Base-by-base conservation (phyloP, 169 alveolate species). In the Neospora caninum region DNA sequence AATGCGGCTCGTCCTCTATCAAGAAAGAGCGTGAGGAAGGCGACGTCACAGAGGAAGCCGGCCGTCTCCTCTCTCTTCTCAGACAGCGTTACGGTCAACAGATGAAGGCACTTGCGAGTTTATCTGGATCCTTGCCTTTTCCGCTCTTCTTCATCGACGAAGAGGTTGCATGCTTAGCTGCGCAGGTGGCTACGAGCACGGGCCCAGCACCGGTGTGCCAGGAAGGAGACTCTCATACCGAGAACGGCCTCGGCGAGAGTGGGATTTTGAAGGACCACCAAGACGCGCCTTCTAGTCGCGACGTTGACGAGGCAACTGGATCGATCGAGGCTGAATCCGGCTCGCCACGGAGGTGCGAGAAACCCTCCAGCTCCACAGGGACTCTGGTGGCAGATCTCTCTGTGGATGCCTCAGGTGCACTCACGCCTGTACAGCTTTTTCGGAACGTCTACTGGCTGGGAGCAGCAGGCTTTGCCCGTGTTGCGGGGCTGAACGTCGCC, bases 361-460 rank as follows among this genome's bases (percentile, higher is more conserved):
- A 49, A n/a, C n/a, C n/a, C 13, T 49, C 13, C 58, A 49, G 22
- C 13, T 4, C 4, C 13, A 49, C 58, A 49, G 58, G 4, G 58
- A 13, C 58, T 7, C 4, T 49, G 58, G 4, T 13, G 4, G 58
- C 58, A 22, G 31, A 9, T 16, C 73, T 64, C n/a, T 16, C 73
- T 64, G 16, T 22, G 31, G 73, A 64, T 64, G 34, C n/a, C 34
- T 64, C 73, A 27, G 73, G 73, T 13, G 73, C 73, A 64, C 20
- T 29, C 73, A 29, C 69, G 38, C 89, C 67, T 41, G 41, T 41
- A 9, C 89, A 39, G n/a, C 34, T 82, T 36, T 82, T 41, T 36
- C 34, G 18, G 13, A 82, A 82, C 38, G 67, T 82, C 41, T 82
- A 39, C 36, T 82, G 89, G 89, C 89, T 82, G 25, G 89, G 89